A percentile compares a stretch with the other conserved stretches of the same genome.
phyloP scores from a whole-genome alignment of 169 alveolate genomes.

The Perkinsus chesapeaki region DNA sequence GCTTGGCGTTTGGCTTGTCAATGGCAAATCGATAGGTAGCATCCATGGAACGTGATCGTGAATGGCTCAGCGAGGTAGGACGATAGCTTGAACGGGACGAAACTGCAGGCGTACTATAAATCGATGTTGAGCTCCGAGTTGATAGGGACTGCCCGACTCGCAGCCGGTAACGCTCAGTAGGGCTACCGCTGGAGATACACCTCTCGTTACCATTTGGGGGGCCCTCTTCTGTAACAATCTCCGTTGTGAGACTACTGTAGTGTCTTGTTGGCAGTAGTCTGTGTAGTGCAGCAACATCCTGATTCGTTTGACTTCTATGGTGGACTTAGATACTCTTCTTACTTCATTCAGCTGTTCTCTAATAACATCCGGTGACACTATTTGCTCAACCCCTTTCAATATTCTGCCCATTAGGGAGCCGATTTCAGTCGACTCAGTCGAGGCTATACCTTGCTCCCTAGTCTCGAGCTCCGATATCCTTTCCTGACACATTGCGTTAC shows the following conservation, averaged over 20 bases:
- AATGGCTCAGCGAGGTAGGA: not conserved
- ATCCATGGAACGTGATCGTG: not conserved
- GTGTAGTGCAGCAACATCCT: not conserved
- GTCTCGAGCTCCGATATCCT: not conserved
- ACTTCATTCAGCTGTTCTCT: not conserved
- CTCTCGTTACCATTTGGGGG: too few relatives aligned
- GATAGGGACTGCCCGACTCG: not conserved
- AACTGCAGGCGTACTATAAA: not conserved
- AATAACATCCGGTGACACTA: not conserved
- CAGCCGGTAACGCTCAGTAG: not conserved
- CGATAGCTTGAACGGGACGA: not conserved
- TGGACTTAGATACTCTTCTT: not conserved
- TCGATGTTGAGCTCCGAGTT: not conserved
- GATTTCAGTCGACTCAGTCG: not conserved
- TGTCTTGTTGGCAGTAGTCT: not conserved
- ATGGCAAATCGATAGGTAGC: not conserved
- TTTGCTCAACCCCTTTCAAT: not conserved
- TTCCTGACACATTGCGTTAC: not conserved
- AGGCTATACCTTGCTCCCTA: not conserved
- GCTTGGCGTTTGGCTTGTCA: too few relatives aligned
- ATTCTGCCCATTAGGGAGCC: not conserved
- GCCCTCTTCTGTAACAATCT: too few relatives aligned
- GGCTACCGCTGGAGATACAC: not conserved
- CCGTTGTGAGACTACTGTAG: too few relatives aligned
- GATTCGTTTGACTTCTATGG: not conserved